Percentiles rank a stretch among this genome's conserved stretches.
These are phyloP conservation scores for Coniochaeta sp. DNA, from an alignment of 2,329 filamentous ascomycete genomes.

Conservation along the genomic window DNA sequence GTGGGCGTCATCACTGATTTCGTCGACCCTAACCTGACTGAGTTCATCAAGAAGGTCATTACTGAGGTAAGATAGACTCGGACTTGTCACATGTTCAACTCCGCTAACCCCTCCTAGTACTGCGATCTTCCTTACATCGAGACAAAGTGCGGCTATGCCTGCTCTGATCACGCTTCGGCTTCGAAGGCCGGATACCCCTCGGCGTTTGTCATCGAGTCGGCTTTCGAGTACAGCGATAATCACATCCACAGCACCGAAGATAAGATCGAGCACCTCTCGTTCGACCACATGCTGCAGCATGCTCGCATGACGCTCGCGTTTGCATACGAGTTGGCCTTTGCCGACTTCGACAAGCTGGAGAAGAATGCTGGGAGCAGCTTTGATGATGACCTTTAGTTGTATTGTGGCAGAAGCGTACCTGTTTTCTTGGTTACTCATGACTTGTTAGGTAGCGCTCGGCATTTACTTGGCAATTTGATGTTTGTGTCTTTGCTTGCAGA, in stretches of 20 bases:
- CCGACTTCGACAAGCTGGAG: conserved; percentile 24
- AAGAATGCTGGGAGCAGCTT: conserved; percentile 7
- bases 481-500: not conserved
- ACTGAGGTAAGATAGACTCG: conserved; percentile 49
- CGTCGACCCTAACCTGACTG: conserved; percentile 74
- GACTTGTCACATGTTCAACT: too few species aligned
- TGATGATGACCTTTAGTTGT: not conserved
- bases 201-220: conserved; percentile 56
- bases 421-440: not conserved
- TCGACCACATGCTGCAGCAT: conserved; percentile 60
- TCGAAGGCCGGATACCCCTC: conserved; percentile 60
- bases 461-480: not conserved
- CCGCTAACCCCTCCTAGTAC: too few species aligned
- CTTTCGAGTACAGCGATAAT: conserved; percentile 54
- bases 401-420: not conserved
- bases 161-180: conserved; percentile 62
- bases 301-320: conserved; percentile 42
- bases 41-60: conserved; percentile 86
- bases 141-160: conserved; percentile 48
- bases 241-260: conserved; percentile 71
- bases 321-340: conserved; percentile 36
- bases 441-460: not conserved
- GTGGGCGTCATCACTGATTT: conserved; percentile 92
- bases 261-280: conserved; percentile 61
- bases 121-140: conserved; percentile 61